These are phyloP conservation scores for Candida loeiensis DNA, from an alignment of 805 yeast species.

Conservation along the genomic window DNA sequence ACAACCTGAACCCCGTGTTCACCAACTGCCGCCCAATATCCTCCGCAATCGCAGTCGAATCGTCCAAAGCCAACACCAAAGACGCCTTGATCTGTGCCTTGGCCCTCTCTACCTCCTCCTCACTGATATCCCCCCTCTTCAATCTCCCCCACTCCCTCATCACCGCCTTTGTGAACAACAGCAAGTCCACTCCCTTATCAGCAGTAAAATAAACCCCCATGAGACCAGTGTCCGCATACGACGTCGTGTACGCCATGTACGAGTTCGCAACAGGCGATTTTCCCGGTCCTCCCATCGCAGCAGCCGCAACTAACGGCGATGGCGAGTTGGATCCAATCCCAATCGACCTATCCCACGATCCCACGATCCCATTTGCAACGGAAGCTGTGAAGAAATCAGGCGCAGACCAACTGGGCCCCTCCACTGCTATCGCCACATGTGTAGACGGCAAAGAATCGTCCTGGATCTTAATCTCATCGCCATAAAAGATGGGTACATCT, in stretches of 20 bases:
- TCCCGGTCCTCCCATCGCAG: conserved; percentile 54
- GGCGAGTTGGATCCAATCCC: conserved; percentile 84
- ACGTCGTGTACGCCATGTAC: conserved; percentile 93
- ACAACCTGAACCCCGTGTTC: conserved; percentile 78
- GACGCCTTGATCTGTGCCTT: conserved; percentile 95
- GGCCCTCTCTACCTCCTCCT: conserved; percentile 87
- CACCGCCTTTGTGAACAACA: conserved; percentile 68
- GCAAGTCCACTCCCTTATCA: conserved; percentile 66
- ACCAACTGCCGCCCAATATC: conserved; percentile 97
- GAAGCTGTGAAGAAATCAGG: conserved; percentile 93
- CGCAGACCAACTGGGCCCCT: conserved; percentile 96
- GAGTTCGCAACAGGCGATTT: conserved; percentile 79
- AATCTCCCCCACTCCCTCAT: conserved; percentile 87
- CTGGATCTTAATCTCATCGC: conserved; percentile 81
- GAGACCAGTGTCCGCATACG: conserved; percentile 94
- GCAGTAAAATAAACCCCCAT: conserved; percentile 95
- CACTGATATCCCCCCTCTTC: conserved; percentile 70
- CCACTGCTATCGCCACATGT: conserved; percentile 91
- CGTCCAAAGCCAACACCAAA: conserved; percentile 81
- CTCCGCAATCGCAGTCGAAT: conserved; percentile 94
- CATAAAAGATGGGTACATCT: conserved; percentile 75
- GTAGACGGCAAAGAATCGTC: conserved; percentile 84
- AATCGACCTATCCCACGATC: conserved; percentile 94
- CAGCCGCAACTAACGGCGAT: conserved; percentile 73
- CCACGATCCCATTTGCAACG: conserved; percentile 94